These are phyloP conservation scores for Diplodia mutila DNA, from an alignment of 2,329 filamentous ascomycete species.

Conservation along the genomic window DNA sequence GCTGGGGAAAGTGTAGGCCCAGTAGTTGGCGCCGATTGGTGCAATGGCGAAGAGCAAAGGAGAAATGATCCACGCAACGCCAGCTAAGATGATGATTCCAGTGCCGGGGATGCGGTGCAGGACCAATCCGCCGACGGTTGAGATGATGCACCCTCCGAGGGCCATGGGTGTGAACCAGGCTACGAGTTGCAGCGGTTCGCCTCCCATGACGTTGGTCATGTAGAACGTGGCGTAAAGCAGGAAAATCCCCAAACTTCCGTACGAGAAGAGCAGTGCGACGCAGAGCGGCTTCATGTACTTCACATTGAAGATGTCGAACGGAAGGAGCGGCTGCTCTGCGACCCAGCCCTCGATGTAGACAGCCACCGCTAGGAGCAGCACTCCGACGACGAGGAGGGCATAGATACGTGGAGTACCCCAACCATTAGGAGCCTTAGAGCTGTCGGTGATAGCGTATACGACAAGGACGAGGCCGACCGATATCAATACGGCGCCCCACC, in stretches of 20 bases:
- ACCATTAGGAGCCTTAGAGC: constrained; percentile 64
- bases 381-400: constrained; percentile 62
- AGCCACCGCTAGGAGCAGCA: constrained; percentile 59
- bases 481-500: constrained; percentile 64
- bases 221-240: constrained; percentile 72
- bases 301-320: constrained; percentile 66
- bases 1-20: constrained; percentile 73
- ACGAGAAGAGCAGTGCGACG: constrained; percentile 65
- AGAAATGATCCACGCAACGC: constrained; percentile 61
- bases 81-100: constrained; percentile 65
- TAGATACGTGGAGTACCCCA: constrained; percentile 72
- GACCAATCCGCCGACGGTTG: constrained; percentile 65
- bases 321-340: constrained; percentile 67
- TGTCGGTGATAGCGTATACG: constrained; percentile 74
- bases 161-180: constrained; percentile 70
- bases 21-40: constrained; percentile 63
- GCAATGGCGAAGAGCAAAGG: constrained; percentile 67
- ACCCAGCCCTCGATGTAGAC: constrained; percentile 72
- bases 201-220: constrained; percentile 63
- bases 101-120: constrained; percentile 68
- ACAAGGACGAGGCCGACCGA: constrained; percentile 68
- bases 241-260: constrained; percentile 70
- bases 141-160: constrained; percentile 68
- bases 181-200: constrained; percentile 65
- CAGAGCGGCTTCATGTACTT: constrained; percentile 68